Conservation (phyloP, 1,284 basidiomycete species). For the Sporisorium exsertum region DNA sequence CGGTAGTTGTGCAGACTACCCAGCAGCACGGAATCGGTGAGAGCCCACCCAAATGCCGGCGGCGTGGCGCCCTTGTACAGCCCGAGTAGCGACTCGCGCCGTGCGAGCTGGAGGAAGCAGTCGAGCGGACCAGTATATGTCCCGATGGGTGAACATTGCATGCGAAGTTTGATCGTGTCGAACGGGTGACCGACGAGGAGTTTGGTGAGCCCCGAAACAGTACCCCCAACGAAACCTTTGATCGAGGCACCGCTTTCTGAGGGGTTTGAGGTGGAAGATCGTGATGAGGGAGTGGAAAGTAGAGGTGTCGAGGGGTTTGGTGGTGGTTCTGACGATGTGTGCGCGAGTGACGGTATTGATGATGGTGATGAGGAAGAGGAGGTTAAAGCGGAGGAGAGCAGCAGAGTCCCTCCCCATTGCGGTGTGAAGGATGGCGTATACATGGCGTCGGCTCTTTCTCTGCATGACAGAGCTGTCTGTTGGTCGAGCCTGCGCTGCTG, state of each 20-base stretch:
- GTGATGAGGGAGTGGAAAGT: not conserved
- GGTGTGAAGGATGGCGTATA: conserved; percentile 26
- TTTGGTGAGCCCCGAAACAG: conserved; percentile 70
- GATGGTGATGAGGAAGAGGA: conserved; percentile 8
- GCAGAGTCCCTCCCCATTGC: conserved; percentile 22
- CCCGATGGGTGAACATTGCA: conserved; percentile 80
- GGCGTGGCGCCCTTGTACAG: conserved; percentile 73
- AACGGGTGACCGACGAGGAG: conserved; percentile 71
- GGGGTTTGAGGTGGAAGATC: not conserved
- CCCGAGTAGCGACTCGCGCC: conserved; percentile 73
- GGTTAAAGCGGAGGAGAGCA: conserved; percentile 14
- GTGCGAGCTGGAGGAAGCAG: conserved; percentile 76
- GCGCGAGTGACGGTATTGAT: conserved; percentile 25
- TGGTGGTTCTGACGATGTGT: conserved; percentile 27
- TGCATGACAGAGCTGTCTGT: not conserved
- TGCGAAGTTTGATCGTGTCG: conserved; percentile 80
- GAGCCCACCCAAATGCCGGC: conserved; percentile 81
- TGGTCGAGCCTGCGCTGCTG: not conserved
- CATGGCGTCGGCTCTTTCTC: conserved; percentile 5
- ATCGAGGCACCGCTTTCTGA: conserved; percentile 36
- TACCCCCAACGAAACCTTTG: conserved; percentile 70
- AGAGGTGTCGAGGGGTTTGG: conserved; percentile 27
- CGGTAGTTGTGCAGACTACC: conserved; percentile 74
- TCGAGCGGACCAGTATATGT: conserved; percentile 78
- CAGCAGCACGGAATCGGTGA: conserved; percentile 80